phyloP scores from a whole-genome alignment of 495 filamentous ascomycete species.

The Aspergillus cristatus region DNA sequence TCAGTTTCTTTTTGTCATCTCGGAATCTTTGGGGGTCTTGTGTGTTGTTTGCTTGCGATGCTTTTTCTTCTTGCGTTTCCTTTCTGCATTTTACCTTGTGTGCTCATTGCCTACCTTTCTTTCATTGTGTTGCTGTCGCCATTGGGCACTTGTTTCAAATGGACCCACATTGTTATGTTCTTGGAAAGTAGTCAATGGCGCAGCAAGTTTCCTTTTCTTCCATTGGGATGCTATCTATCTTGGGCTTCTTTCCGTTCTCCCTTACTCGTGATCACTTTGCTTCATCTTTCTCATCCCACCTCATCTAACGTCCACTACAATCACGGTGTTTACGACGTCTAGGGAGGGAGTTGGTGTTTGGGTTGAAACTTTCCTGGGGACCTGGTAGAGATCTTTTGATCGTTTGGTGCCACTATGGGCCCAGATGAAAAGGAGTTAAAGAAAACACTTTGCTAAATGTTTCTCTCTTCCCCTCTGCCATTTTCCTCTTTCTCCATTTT shows the following conservation, averaged over 20 bases:
- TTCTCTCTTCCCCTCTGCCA: background rate
- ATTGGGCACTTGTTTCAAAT: slow-evolving; percentile 7
- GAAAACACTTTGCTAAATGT: no score
- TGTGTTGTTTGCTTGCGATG: slow-evolving; percentile 3
- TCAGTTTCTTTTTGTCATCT: slow-evolving; percentile 22
- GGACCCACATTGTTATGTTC: slow-evolving; percentile 9
- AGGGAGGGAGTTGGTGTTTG: slow-evolving; percentile 20
- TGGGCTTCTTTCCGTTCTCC: no score
- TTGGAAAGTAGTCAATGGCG: slow-evolving; percentile 17
- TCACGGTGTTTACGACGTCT: slow-evolving; percentile 19
- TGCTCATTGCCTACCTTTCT: slow-evolving; percentile 12
- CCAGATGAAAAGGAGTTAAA: no score
- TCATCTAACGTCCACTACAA: slow-evolving; percentile 20
- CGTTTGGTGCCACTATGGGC: background rate
- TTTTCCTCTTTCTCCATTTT: no score
- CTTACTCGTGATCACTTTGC: no score
- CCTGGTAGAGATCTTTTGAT: slow-evolving; percentile 10
- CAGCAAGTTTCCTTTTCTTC: slow-evolving; percentile 9
- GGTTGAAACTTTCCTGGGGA: slow-evolving; percentile 23
- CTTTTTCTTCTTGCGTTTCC: slow-evolving; percentile 5
- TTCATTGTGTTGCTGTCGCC: slow-evolving; percentile 11
- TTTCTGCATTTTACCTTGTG: slow-evolving; percentile 9
- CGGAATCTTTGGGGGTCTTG: slow-evolving; percentile 32
- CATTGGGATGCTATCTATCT: slow-evolving; percentile 1
- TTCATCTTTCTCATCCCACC: slow-evolving; percentile 20